Conservation (phyloP, 2,329 filamentous ascomycete species). For the Pseudohalonectria lignicola region DNA sequence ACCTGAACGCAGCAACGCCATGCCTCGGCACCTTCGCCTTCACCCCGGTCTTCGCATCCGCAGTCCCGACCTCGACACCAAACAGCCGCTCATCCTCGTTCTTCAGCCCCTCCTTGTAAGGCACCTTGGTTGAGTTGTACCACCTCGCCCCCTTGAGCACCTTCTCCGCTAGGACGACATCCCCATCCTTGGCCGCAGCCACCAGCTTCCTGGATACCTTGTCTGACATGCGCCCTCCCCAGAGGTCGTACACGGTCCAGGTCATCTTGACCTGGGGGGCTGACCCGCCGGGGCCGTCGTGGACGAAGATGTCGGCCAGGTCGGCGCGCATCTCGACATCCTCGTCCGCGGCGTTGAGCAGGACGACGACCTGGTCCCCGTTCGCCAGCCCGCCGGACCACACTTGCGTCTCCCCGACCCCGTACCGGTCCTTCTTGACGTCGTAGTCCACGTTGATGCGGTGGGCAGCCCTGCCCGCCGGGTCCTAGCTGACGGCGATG, state of each 20-base stretch:
- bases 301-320: constrained; percentile 39
- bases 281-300: constrained; percentile 28
- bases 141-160: constrained; percentile 3
- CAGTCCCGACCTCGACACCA: constrained; percentile 30
- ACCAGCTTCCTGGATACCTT: constrained; percentile 30
- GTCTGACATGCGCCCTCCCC: constrained; percentile 41
- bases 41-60: constrained; percentile 28
- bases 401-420: constrained; percentile 8
- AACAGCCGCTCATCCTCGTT: constrained; percentile 29
- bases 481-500: constrained; percentile 30
- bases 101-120: constrained; percentile 33
- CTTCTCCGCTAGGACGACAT: constrained; percentile 9
- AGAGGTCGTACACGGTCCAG: constrained; percentile 44
- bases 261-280: constrained; percentile 25
- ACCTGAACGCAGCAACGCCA: constrained; percentile 36
- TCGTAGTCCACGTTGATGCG: constrained; percentile 3
- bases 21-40: constrained; percentile 32
- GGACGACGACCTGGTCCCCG: constrained; percentile 13
- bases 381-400: constrained; percentile 28
- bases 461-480: constrained; percentile 24
- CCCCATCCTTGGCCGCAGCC: constrained; percentile 21
- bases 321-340: constrained; percentile 33
- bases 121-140: constrained; percentile 36
- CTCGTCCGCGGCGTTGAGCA: constrained; percentile 33
- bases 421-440: constrained; percentile 5